Percentiles rank a stretch among this genome's conserved stretches.
phyloP scores from a whole-genome alignment of 306 rosid genomes.

The Vachellia pachyceras region DNA sequence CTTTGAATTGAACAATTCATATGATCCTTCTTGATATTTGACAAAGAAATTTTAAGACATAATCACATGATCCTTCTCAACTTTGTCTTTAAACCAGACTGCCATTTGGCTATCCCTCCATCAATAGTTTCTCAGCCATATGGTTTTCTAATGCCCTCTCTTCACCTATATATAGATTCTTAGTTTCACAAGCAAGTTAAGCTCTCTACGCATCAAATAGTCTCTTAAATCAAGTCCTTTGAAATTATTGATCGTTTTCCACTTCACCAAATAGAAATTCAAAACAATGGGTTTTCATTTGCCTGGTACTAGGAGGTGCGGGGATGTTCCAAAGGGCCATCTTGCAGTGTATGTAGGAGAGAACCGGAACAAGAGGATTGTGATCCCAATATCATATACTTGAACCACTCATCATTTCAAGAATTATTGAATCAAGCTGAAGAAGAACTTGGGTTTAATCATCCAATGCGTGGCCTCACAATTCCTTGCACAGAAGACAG shows the following conservation, averaged over 20 bases:
- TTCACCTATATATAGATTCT: neutral
- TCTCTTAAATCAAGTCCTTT: neutral
- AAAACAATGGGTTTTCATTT: conserved; percentile 35
- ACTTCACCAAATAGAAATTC: conserved; percentile 23
- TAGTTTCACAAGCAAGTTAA: conserved; percentile 27
- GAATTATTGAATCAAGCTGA: conserved; percentile 36
- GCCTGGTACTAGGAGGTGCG: conserved; percentile 10
- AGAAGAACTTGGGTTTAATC: conserved; percentile 38
- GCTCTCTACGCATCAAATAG: conserved; percentile 5
- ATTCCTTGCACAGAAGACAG: neutral
- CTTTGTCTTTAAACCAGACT: conserved; percentile 15
- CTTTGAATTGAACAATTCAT: too few species aligned
- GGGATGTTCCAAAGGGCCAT: conserved; percentile 37
- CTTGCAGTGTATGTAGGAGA: conserved; percentile 54
- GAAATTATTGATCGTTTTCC: conserved; percentile 10
- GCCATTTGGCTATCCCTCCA: conserved; percentile 10
- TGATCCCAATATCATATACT: conserved; percentile 41
- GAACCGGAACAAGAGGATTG: conserved; percentile 29
- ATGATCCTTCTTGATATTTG: conserved; percentile 1
- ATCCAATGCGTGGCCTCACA: conserved; percentile 38
- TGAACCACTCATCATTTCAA: conserved; percentile 44
- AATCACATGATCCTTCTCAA: conserved; percentile 28
- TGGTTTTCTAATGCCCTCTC: neutral
- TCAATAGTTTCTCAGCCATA: conserved; percentile 17
- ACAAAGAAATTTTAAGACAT: conserved; percentile 29